A percentile compares a stretch with the other conserved stretches of the same genome.
Conservation (phyloP, 805 yeast species). For the Candida easanensis region DNA sequence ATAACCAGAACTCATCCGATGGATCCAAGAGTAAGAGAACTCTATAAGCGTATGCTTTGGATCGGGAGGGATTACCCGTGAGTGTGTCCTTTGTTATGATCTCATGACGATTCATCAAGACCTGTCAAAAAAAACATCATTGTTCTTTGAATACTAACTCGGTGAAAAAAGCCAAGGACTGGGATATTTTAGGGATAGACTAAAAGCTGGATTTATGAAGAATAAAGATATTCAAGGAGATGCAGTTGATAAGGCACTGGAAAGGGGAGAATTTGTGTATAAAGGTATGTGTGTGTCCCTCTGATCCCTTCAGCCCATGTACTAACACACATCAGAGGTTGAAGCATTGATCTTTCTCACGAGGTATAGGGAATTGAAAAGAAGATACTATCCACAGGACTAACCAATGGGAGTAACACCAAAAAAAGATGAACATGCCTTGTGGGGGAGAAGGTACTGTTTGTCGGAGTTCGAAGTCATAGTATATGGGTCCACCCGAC, state of each 20-base stretch:
- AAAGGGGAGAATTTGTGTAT: slow-evolving; percentile 19
- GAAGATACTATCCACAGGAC: slow-evolving; percentile 12
- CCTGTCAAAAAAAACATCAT: too few species aligned
- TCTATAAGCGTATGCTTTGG: slow-evolving; percentile 18
- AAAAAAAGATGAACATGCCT: background rate
- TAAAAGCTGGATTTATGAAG: slow-evolving; percentile 16
- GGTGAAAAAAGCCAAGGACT: slow-evolving; percentile 15
- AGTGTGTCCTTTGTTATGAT: slow-evolving; percentile 2
- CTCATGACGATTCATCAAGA: background rate
- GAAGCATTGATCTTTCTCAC: slow-evolving; percentile 23
- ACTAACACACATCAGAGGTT: slow-evolving; percentile 11
- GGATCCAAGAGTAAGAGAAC: slow-evolving; percentile 22
- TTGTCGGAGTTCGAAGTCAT: too few species aligned
- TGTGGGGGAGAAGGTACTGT: too few species aligned
- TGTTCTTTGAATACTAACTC: background rate
- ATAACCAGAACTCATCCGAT: slow-evolving; percentile 5
- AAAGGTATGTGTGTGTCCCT: slow-evolving; percentile 16
- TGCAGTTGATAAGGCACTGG: slow-evolving; percentile 14
- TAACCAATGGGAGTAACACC: background rate
- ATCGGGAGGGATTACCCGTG: slow-evolving; percentile 23
- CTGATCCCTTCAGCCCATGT: background rate
- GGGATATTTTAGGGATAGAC: slow-evolving; percentile 12
- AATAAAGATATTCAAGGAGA: slow-evolving; percentile 6
- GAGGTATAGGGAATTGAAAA: slow-evolving; percentile 21
- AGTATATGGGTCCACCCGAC: too few species aligned